A percentile compares a stretch with the other conserved stretches of the same genome.
Conservation (phyloP, 2,329 filamentous ascomycete species). For the Xenoacremonium recifei region DNA sequence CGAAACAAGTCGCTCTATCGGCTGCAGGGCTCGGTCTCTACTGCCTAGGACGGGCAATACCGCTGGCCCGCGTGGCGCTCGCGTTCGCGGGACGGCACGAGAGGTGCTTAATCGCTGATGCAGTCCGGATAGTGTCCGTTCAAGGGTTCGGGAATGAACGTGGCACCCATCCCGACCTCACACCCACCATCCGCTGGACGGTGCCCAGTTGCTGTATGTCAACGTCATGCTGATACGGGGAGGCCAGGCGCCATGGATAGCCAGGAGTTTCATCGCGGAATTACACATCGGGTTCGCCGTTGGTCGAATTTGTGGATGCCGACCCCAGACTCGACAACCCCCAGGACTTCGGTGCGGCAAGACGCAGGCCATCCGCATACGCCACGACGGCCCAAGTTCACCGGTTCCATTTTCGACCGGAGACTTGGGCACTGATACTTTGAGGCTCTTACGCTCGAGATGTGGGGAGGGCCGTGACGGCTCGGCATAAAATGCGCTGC, state of each 20-base stretch:
- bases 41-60: conserved; percentile 4
- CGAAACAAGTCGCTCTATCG: conserved; percentile 3
- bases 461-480: conserved; percentile 1
- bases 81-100: conserved; percentile 8
- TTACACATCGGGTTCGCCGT: no score
- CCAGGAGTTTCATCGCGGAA: no score
- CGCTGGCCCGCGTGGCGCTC: conserved; percentile 1
- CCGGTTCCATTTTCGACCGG: conserved; percentile 8
- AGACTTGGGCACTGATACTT: conserved; percentile 23
- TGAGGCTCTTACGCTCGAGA: conserved; percentile 27
- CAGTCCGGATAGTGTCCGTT: no score
- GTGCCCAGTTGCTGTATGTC: conserved; percentile 8
- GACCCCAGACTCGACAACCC: no score
- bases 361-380: conserved; percentile 10
- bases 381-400: conserved; percentile 22
- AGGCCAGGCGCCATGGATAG: conserved; percentile 3
- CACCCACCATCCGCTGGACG: conserved; percentile 10
- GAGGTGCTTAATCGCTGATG: background rate
- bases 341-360: no score
- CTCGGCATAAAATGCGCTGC: conserved; percentile 17
- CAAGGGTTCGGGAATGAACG: background rate
- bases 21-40: conserved; percentile 7
- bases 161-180: conserved; percentile 3
- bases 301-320: conserved; percentile 8
- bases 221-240: conserved; percentile 17